phyloP scores from a whole-genome alignment of 1,284 basidiomycete species.

The Cryptococcus amylolentus region DNA sequence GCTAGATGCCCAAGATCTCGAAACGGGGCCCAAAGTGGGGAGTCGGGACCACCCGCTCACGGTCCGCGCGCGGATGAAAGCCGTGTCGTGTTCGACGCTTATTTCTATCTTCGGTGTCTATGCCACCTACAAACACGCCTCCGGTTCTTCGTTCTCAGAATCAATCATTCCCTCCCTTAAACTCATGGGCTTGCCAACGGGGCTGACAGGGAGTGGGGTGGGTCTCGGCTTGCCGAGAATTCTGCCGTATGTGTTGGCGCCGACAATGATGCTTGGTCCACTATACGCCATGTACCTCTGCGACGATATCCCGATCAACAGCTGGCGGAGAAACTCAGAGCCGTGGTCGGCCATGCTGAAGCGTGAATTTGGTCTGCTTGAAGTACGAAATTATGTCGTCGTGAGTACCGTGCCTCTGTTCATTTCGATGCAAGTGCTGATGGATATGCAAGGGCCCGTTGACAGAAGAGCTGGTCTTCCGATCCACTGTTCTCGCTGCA shows the following conservation, averaged over 20 bases:
- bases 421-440: background rate
- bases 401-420: conserved; percentile 53
- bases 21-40: conserved; percentile 17
- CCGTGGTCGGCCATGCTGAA: conserved; percentile 10
- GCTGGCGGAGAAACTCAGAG: conserved; percentile 2
- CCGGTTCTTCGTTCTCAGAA: conserved; percentile 9
- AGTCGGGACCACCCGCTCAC: conserved; percentile 48
- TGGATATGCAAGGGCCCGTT: conserved; percentile 65
- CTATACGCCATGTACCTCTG: conserved; percentile 64
- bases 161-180: conserved; percentile 23
- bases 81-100: conserved; percentile 39
- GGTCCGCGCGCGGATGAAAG: conserved; percentile 43
- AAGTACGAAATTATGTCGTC: conserved; percentile 69
- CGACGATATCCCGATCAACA: conserved; percentile 54
- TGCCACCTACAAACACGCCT: conserved; percentile 21
- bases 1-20: background rate
- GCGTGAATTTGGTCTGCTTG: conserved; percentile 28
- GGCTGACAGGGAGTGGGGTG: too few relatives aligned
- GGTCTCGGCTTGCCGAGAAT: conserved; percentile 5
- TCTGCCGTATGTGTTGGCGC: conserved; percentile 65
- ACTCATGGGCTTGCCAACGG: conserved; percentile 32
- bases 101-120: conserved; percentile 32
- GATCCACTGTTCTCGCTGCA: conserved; percentile 73
- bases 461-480: conserved; percentile 90
- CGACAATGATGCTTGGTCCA: conserved; percentile 78